Percentiles rank a stretch among this genome's conserved stretches.
These are phyloP conservation scores for Leptodontidium sp. DNA, from an alignment of 2,329 filamentous ascomycete genomes.

Conservation along the genomic window DNA sequence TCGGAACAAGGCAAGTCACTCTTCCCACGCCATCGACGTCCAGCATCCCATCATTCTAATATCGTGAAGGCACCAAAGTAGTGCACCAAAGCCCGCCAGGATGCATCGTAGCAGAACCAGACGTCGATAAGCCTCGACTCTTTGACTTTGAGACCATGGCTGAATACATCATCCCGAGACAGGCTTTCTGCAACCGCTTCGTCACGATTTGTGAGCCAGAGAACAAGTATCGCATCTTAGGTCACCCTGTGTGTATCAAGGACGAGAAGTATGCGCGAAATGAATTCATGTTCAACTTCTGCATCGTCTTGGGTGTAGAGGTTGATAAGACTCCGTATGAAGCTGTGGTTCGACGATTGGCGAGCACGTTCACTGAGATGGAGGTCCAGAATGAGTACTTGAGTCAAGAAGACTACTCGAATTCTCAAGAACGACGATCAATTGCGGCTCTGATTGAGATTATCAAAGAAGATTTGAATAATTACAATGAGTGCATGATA, in stretches of 20 bases:
- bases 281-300: conserved; percentile 99
- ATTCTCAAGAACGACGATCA: conserved; percentile 62
- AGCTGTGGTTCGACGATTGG: conserved; percentile 85
- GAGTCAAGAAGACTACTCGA: conserved; percentile 55
- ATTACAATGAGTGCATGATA: conserved; percentile 98
- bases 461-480: conserved; percentile 87
- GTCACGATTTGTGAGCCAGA: conserved; percentile 79
- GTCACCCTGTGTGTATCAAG: conserved; percentile 88
- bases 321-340: conserved; percentile 81
- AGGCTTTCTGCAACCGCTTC: conserved; percentile 93
- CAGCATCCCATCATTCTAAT: conserved; percentile 11
- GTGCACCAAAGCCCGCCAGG: conserved; percentile 69
- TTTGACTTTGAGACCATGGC: conserved; percentile 88
- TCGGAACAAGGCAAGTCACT: conserved; percentile 65
- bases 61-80: conserved; percentile 63
- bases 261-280: conserved; percentile 86
- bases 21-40: neutral
- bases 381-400: conserved; percentile 92
- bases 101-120: conserved; percentile 63
- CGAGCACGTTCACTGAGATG: conserved; percentile 84
- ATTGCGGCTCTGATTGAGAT: conserved; percentile 88
- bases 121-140: conserved; percentile 65
- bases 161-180: conserved; percentile 92
- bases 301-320: conserved; percentile 77
- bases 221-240: conserved; percentile 78